These are phyloP conservation scores for Perkinsus marinus DNA, from an alignment of 169 alveolate species.

Conservation along the genomic window DNA sequence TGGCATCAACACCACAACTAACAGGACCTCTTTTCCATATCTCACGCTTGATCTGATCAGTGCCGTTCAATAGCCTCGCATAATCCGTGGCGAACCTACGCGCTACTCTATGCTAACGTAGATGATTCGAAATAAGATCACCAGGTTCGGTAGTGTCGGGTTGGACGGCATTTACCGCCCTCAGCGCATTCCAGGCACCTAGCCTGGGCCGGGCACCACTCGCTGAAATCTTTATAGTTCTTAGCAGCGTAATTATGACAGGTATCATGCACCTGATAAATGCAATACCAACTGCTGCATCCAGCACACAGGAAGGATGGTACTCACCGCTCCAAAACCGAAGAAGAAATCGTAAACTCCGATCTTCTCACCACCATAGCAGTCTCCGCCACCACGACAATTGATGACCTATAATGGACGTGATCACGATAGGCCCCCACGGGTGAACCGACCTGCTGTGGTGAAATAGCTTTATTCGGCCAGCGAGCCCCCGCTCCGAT, in stretches of 20 bases:
- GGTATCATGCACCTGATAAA: neutral
- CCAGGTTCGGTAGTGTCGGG: neutral
- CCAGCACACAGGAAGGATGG: neutral
- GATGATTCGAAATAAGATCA: neutral
- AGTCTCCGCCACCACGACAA: constrained; percentile 53
- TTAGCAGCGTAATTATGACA: neutral
- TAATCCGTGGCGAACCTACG: neutral
- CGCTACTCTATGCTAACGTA: neutral
- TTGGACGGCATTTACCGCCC: neutral
- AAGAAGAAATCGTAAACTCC: constrained; percentile 35
- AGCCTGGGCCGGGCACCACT: neutral
- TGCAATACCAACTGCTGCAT: neutral
- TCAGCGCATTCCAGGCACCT: neutral
- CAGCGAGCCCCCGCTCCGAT: constrained; percentile 27
- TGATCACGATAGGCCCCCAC: neutral
- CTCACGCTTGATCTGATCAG: constrained; percentile 41
- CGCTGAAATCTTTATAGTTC: neutral
- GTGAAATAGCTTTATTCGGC: constrained; percentile 31
- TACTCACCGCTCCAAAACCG: neutral
- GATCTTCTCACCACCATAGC: constrained; percentile 52
- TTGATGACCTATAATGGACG: constrained; percentile 19
- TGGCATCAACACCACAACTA: constrained; percentile 44
- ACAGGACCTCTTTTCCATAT: constrained; percentile 50
- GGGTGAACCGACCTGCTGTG: constrained; percentile 12
- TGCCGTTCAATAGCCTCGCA: neutral